Evolutionary conservation across 495 filamentous ascomycete species (phyloP).

Genomic region (Tuber magnatum): DNA sequence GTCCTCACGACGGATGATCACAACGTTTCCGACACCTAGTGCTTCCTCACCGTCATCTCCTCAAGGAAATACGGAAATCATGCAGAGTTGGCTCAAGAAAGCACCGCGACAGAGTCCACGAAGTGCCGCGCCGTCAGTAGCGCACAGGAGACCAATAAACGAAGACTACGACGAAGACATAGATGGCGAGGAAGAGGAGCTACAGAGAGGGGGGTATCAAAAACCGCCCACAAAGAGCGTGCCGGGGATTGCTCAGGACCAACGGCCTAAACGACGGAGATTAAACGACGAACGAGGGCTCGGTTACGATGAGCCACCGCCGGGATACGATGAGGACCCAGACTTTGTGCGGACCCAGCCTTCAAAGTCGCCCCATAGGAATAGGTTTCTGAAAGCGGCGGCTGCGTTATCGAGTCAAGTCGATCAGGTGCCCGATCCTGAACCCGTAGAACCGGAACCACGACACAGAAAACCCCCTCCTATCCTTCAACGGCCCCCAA

Average conservation of each 20-base stretch:
- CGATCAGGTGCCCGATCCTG: background rate
- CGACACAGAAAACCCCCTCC: background rate
- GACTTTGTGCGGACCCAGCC: background rate
- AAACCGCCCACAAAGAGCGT: background rate
- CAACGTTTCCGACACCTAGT: conserved; percentile 12
- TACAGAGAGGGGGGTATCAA: background rate
- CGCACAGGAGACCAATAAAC: conserved; percentile 7
- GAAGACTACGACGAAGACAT: conserved; percentile 8
- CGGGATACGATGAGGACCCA: conserved; percentile 7
- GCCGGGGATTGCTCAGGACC: background rate
- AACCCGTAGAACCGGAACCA: background rate
- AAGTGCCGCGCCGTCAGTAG: conserved; percentile 16
- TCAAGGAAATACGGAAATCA: conserved; percentile 1
- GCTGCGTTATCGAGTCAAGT: conserved; percentile 12
- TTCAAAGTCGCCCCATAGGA: conserved; percentile 24
- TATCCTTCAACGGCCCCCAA: background rate
- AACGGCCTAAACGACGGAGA: conserved; percentile 17
- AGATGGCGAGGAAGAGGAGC: background rate
- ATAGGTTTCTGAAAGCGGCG: conserved; percentile 31
- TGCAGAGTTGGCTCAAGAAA: conserved; percentile 23
- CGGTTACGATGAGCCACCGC: background rate
- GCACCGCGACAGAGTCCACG: conserved; percentile 4
- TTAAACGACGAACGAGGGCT: conserved; percentile 2
- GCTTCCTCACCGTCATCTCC: conserved; percentile 9
- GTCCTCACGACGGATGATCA: conserved; percentile 1